Conservation (phyloP, 2,329 filamentous ascomycete genomes). For the Talaromyces sp. region DNA sequence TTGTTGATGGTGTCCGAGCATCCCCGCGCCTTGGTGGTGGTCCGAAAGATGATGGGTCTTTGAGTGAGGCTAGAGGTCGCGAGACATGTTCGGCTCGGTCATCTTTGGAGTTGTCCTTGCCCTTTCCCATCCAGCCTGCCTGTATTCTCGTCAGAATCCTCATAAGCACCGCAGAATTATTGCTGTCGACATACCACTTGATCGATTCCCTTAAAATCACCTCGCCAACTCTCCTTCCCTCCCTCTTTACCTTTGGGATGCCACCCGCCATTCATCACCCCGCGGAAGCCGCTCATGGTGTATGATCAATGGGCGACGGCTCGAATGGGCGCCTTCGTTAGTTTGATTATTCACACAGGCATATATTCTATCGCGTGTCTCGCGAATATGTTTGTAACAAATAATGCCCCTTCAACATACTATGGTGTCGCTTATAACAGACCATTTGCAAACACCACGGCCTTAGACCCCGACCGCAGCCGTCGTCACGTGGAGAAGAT, state of each 20-base stretch:
- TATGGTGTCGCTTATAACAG: background rate
- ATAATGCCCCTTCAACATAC: background rate
- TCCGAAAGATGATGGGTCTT: conserved; percentile 73
- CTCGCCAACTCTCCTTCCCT: conserved; percentile 53
- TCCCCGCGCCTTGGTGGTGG: conserved; percentile 68
- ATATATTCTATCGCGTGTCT: background rate
- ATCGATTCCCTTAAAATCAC: conserved; percentile 56
- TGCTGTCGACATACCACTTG: conserved; percentile 48
- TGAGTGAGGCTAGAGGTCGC: conserved; percentile 65
- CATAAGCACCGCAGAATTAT: background rate
- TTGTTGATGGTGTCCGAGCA: background rate
- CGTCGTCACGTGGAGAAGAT: background rate
- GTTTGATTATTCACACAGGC: background rate
- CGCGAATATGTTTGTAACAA: background rate
- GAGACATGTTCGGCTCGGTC: conserved; percentile 52
- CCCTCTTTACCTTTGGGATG: conserved; percentile 53
- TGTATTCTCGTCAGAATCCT: conserved; percentile 24
- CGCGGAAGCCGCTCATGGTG: conserved; percentile 48
- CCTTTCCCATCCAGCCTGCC: conserved; percentile 59
- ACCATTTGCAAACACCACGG: background rate
- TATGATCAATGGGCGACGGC: background rate
- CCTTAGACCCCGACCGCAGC: background rate
- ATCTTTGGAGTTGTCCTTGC: conserved; percentile 43
- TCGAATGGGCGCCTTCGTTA: background rate
- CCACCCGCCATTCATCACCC: conserved; percentile 52